Percentiles rank a stretch among this genome's conserved stretches.
phyloP scores from a whole-genome alignment of 495 filamentous ascomycete species.

The Hypoxylon perforatum region DNA sequence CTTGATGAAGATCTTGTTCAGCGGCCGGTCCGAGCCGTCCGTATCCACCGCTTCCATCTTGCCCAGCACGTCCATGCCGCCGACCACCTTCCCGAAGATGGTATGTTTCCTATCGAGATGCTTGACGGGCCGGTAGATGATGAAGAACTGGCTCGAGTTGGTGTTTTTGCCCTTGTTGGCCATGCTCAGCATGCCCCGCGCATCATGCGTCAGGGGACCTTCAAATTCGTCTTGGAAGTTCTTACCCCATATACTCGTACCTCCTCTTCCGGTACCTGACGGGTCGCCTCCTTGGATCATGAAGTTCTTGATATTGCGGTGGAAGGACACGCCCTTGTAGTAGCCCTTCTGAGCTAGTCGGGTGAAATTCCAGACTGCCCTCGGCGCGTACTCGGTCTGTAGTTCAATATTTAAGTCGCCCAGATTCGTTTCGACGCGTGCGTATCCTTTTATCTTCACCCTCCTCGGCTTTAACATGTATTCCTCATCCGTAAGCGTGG shows the following conservation, averaged over 20 bases:
- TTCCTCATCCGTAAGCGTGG: constrained; percentile 89
- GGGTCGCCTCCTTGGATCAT: constrained; percentile 99
- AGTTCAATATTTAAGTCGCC: constrained; percentile 90
- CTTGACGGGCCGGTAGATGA: constrained; percentile 82
- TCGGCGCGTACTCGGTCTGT: constrained; percentile 88
- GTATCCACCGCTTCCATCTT: constrained; percentile 79
- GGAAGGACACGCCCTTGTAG: constrained; percentile 84
- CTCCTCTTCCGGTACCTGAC: constrained; percentile 89
- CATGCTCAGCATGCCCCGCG: constrained; percentile 86
- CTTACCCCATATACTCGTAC: constrained; percentile 87
- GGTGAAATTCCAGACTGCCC: constrained; percentile 97
- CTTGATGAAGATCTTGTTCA: constrained; percentile 79
- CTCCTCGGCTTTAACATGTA: constrained; percentile 92
- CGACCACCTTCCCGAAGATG: constrained; percentile 89
- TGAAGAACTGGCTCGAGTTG: constrained; percentile 95
- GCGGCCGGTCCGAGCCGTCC: constrained; percentile 74
- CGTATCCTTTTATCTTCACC: constrained; percentile 91
- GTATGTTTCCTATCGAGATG: constrained; percentile 96
- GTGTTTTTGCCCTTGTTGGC: constrained; percentile 99
- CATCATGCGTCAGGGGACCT: constrained; percentile 82
- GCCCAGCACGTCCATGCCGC: constrained; percentile 76
- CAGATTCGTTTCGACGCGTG: constrained; percentile 82
- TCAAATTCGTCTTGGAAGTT: constrained; percentile 94
- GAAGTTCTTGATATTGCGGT: constrained; percentile 93
- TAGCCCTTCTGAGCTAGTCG: constrained; percentile 89